Percentiles rank a stretch among this genome's conserved stretches.
Conservation (phyloP, 495 filamentous ascomycete species). For the Lasiosphaeris hirsuta region DNA sequence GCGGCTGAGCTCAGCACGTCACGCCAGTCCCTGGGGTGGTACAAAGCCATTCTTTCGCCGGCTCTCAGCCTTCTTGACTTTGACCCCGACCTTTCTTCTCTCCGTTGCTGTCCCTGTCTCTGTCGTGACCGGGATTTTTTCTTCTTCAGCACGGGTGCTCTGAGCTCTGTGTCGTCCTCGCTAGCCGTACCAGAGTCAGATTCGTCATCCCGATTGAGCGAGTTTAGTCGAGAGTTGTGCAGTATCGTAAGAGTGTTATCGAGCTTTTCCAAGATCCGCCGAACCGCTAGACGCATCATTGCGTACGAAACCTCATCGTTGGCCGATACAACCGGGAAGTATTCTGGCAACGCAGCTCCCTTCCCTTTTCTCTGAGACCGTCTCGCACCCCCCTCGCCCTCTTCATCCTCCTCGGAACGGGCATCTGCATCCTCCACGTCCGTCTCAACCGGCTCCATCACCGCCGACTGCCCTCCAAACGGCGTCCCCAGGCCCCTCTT, state of each 20-base stretch:
- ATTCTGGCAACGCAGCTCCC: conserved; percentile 12
- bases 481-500: conserved; percentile 12
- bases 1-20: conserved; percentile 73
- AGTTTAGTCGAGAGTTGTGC: conserved; percentile 57
- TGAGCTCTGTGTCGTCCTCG: conserved; percentile 13
- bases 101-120: background rate
- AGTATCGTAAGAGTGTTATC: conserved; percentile 65
- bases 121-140: background rate
- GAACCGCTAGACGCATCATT: conserved; percentile 60
- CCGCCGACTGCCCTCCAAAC: background rate
- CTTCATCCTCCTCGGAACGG: conserved; percentile 1
- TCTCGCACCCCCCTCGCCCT: background rate
- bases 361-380: background rate
- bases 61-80: background rate
- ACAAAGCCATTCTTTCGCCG: conserved; percentile 26
- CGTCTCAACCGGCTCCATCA: conserved; percentile 13
- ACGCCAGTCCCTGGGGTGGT: conserved; percentile 69
- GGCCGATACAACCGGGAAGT: conserved; percentile 29
- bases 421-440: background rate
- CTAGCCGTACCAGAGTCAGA: conserved; percentile 32
- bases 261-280: conserved; percentile 61
- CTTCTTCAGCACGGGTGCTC: background rate
- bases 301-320: conserved; percentile 58
- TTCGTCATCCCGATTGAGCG: conserved; percentile 22
- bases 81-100: conserved; percentile 3